Evolutionary conservation across 2,329 filamentous ascomycete genomes (phyloP), one percentile per base, ranked within the genome.

Genomic region (Hypoxylon sp.): DNA sequence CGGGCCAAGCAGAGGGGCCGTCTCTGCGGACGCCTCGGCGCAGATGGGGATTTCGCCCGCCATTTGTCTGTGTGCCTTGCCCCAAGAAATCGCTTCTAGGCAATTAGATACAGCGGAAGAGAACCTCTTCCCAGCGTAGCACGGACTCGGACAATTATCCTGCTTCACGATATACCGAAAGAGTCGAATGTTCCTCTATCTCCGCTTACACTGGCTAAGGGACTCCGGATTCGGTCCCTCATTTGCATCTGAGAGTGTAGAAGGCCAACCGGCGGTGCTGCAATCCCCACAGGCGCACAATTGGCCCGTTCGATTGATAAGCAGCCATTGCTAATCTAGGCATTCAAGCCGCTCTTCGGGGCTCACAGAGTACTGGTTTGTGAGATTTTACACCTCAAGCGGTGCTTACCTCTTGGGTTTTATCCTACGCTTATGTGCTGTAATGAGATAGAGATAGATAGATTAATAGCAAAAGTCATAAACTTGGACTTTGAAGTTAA

Each of bases 1-100:
- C 45, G 65, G 65, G 7, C 69, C 62, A 9, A 75, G 64, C 1
- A 75, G 50, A 49, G 73, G 74, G 20, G 71, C 68, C 24, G 72
- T 71, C 65, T 75, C 73, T n/a, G 65, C 50, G 24, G 61, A 49
- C 44, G 30, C 64, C n/a, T 68, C 67, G 59, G 49, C 58, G 36
- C 61, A 49, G 46, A 44, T 56, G 14, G 57, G 65, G 49, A 4
- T 26, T 33, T 60, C 42, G 30, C 62, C 61, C 30, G 58, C 48
- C 67, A 71, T 73, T 32, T 20, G n/a, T 20, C 16, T 20, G 6
- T 3, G n/a, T n/a, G n/a, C n/a, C n/a, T n/a, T 3, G 36, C 7
- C 51, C 42, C 20, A 58, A 55, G 46, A 49, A 28, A 26, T 54
- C 20, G 45, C 36, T 14, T 54, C 8, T 44, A 49, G 4, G 16